A percentile compares a stretch with the other conserved stretches of the same genome.
phyloP scores from a whole-genome alignment of 1,139 yeast genomes.

The Lodderomyces elongisporus region DNA sequence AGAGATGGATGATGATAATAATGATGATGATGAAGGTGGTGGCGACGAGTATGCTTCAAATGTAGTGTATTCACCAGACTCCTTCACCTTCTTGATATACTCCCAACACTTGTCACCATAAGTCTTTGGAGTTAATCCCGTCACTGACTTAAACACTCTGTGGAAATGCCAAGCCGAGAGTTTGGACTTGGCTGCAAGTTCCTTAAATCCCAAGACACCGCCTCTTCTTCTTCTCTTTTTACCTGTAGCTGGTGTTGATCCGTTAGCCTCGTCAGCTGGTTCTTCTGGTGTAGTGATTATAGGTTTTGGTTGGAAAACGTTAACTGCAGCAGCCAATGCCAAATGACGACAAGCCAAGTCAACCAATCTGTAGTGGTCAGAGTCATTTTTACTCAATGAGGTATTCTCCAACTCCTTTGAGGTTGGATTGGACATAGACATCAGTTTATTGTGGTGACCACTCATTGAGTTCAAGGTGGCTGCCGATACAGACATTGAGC shows the following conservation, averaged over 20 bases:
- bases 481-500: slow-evolving; percentile 2
- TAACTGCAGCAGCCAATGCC: slow-evolving; percentile 72
- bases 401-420: slow-evolving; percentile 24
- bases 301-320: slow-evolving; percentile 30
- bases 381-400: slow-evolving; percentile 49
- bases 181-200: slow-evolving; percentile 78
- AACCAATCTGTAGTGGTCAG: slow-evolving; percentile 66
- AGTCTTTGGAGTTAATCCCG: slow-evolving; percentile 82
- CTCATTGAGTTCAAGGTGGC: slow-evolving; percentile 8
- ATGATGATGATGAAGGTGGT: slow-evolving; percentile 9
- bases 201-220: slow-evolving; percentile 84
- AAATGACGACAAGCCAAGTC: slow-evolving; percentile 81
- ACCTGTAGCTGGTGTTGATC: slow-evolving; percentile 6
- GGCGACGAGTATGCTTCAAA: slow-evolving; percentile 9
- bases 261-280: slow-evolving; percentile 10
- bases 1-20: neutral
- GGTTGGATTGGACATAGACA: slow-evolving; percentile 15
- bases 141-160: slow-evolving; percentile 78
- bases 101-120: slow-evolving; percentile 88
- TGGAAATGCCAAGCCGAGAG: slow-evolving; percentile 94
- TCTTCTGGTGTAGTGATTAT: slow-evolving; percentile 6
- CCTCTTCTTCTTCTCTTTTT: slow-evolving; percentile 69
- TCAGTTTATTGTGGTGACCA: neutral
- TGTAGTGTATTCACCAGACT: slow-evolving; percentile 16
- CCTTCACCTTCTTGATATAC: slow-evolving; percentile 42